Evolutionary conservation across 2,329 filamentous ascomycete species (phyloP), one percentile per base, ranked within the genome.

Genomic region (Alternaria infectoria): DNA sequence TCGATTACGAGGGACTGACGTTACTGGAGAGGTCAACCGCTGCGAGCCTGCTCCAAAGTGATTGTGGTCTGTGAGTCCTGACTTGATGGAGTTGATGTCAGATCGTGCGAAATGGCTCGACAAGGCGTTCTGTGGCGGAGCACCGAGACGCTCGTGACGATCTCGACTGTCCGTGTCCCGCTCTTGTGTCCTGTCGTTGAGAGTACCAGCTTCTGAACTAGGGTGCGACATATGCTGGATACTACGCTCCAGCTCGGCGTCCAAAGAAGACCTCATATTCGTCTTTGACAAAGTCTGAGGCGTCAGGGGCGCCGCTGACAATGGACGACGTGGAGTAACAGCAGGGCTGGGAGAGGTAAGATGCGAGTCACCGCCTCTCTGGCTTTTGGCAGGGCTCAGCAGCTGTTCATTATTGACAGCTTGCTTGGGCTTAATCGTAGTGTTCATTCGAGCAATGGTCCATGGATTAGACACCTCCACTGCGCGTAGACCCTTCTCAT

Each of bases 381-480:
- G 61, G 11, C 67, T 70, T 64, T 74, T 77, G 10, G 64, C 64
- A 36, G 75, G 75, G 43, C 74, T 77, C 25, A 66, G 66, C 5
- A 74, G 59, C 30, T 77, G 77, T 8, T 7, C 32, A 17, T 69
- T 70, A n/a, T n/a, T 64, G 7, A 15, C 11, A 7, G 32, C 19
- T 28, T 59, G 64, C 26, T 57, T 73, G 0, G 62, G 61, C 54
- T 73, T 77, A 21, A 72, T 44, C 2, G 62, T 55, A 15, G 79
- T 59, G 49, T 85, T 84, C 77, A 86, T 80, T 62, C 81, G 84
- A 23, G 84, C 83, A 46, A 84, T 78, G 0, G 81, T 81, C 83
- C 83, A 86, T 2, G 84, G 84, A 63, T 86, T 86, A 2, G 80
- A 83, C 5, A 82, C 57, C 5, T 65, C 73, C 25, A 75, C 68